Base-by-base conservation (phyloP, 179 eudicot species). In the Silene coronaria region DNA sequence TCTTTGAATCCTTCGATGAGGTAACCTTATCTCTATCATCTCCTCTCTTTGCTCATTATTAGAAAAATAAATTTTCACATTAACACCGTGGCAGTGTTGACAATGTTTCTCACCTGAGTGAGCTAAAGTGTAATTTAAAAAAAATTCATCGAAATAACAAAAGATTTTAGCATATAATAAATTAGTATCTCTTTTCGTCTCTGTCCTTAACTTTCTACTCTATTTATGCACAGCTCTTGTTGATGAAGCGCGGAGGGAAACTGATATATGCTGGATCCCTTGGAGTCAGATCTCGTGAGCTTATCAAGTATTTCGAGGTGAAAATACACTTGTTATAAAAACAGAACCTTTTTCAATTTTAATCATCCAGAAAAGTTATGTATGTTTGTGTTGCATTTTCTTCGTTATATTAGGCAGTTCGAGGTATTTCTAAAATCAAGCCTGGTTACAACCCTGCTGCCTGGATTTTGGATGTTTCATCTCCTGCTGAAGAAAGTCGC, bases 1-100 rank as follows among this genome's bases (percentile, higher is more conserved):
- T 92, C 28, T 92, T 92, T 76, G 97, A 92, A 81, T 91, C 97
- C 59, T 92, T 92, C 75, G 97, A 92, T 77, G 97, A 92, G 97
- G 97, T 91, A 77, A 45, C 34, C 71, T 11, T 7, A 11, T 11
- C 58, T 62, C 17, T 53, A 3, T 60, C 21, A 10, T 51, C 38
- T 16, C 23, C 24, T 17, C 48, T 66, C 42, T 45, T 12, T 21
- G 59, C 21, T 16, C 59, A 55, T 48, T 48, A 13, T 0, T 48
- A 48, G 14, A 16, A 48, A 48, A 48, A 48, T 48, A 32, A n/a
- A n/a, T n/a, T n/a, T n/a, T n/a, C n/a, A n/a, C n/a, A n/a, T n/a
- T n/a, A n/a, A n/a, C n/a, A n/a, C n/a, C n/a, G n/a, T n/a, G n/a
- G n/a, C n/a, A n/a, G n/a, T n/a, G 55, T 13, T 13, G 55, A 48